Conservation (phyloP, 1,284 basidiomycete genomes). For the Pyrrhoderma lamaoense region DNA sequence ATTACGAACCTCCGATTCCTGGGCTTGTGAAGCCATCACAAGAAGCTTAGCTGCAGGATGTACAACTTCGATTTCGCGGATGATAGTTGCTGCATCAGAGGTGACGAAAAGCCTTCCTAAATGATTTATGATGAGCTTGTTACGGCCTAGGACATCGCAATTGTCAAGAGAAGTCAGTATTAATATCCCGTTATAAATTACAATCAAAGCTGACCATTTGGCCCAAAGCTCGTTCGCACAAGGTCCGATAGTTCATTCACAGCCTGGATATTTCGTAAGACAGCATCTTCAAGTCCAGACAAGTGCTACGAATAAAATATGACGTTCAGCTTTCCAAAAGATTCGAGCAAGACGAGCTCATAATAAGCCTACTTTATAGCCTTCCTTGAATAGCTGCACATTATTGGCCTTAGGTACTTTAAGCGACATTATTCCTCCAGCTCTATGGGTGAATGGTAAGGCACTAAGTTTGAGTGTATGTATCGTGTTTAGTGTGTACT, state of each 20-base stretch:
- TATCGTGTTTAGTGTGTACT: too few relatives aligned
- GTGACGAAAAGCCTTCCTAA: conserved; percentile 95
- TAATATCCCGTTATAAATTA: neutral
- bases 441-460: too few relatives aligned
- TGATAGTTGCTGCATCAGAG: conserved; percentile 98
- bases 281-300: conserved; percentile 89
- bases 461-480: too few relatives aligned
- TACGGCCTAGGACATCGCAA: conserved; percentile 55
- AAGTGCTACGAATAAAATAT: conserved; percentile 52
- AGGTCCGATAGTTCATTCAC: conserved; percentile 92
- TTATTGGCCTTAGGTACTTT: conserved; percentile 91
- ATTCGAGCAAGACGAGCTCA: neutral
- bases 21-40: conserved; percentile 96
- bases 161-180: neutral
- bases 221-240: conserved; percentile 93
- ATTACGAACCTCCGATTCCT: conserved; percentile 79
- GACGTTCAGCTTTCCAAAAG: neutral
- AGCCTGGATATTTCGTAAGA: conserved; percentile 92
- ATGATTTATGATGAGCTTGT: conserved; percentile 96
- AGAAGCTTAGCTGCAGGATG: conserved; percentile 97
- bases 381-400: conserved; percentile 90
- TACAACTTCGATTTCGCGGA: conserved; percentile 96
- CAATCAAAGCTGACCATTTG: conserved; percentile 74
- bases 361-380: conserved; percentile 67
- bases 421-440: conserved; percentile 60